Base-by-base conservation (phyloP, 2,329 filamentous ascomycete species). In the Pestalotiopsis sp. region DNA sequence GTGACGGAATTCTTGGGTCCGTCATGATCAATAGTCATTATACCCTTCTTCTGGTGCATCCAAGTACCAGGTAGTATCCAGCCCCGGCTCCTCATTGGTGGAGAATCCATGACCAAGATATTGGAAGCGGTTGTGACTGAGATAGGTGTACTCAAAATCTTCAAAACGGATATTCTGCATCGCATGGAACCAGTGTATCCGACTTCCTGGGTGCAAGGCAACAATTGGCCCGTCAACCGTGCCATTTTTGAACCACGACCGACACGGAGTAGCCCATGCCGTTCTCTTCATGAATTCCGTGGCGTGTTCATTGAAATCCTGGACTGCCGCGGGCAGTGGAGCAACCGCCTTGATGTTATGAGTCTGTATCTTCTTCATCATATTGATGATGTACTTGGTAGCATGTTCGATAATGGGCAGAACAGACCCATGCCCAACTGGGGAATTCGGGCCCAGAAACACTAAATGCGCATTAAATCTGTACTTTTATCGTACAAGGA, bases 321-420 rank as follows among this genome's bases (percentile, higher is more conserved):
- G 27, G 13, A 64, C 39, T 12, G 62, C 62, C 4, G 11, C n/a
- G 5, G 36, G n/a, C 13, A 31, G 20, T 5, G 62, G 62, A n/a
- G 23, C 27, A 13, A 64, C 5, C 14, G 62, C 38, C 20, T 52
- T 45, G 41, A 41, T 41, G 3, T 38, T 45, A 20, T 64, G 62
- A 13, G 39, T 52, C 39, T 64, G 62, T 1, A 38, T 38, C 27
- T 64, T 64, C 13, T 64, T 31, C 23, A 64, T 31, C 36, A 64
- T 45, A 12, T 64, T 49, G 62, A 64, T 31, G 13, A 64, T 64
- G 41, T 64, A 64, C 39, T 64, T 64, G 38, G 62, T 64, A 12
- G 39, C 20, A 20, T 64, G 62, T 12, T 64, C 62, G 12, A 64
- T 64, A 17, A 64, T 64, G 12, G 62, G 62, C 0, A 64, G 38